phyloP scores from a whole-genome alignment of 495 filamentous ascomycete genomes.

The Acidomyces sp. region DNA sequence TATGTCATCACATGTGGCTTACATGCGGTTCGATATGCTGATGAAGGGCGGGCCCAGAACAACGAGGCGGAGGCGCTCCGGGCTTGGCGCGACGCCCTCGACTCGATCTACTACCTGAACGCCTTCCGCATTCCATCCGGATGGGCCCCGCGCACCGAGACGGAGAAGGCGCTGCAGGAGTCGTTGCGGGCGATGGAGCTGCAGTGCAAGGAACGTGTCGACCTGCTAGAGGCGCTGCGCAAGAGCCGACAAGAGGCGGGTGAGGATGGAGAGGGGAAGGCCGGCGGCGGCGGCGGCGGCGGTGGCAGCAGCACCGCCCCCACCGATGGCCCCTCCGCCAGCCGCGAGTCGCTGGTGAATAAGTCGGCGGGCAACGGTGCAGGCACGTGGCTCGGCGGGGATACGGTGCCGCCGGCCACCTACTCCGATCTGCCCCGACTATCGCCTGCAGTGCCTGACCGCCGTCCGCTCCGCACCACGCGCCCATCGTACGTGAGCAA shows the following conservation, averaged over 20 bases:
- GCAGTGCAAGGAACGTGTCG: conserved; percentile 89
- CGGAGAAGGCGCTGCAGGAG: conserved; percentile 69
- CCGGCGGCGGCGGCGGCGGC: conserved; percentile 19
- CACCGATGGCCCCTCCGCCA: conserved; percentile 16
- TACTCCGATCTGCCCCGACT: conserved; percentile 61
- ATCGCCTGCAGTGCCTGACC: conserved; percentile 50
- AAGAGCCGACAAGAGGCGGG: conserved; percentile 55
- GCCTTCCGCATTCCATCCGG: conserved; percentile 55
- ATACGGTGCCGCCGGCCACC: conserved; percentile 64
- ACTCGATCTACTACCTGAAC: conserved; percentile 82
- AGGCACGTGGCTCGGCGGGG: conserved; percentile 40
- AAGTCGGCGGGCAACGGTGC: not conserved
- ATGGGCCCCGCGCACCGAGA: conserved; percentile 66
- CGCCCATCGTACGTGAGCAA: conserved; percentile 35
- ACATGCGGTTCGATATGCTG: not conserved
- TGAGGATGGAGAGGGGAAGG: too few species aligned
- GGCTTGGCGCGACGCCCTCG: conserved; percentile 82
- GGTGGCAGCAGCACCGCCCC: too few species aligned
- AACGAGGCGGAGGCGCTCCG: conserved; percentile 85
- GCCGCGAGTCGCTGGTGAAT: conserved; percentile 11
- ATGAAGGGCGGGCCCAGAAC: conserved; percentile 40
- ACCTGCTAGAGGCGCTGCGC: conserved; percentile 69
- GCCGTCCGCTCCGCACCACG: conserved; percentile 3
- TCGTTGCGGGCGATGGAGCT: conserved; percentile 71
- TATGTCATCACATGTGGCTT: conserved; percentile 27